Evolutionary conservation across 2,329 filamentous ascomycete genomes (phyloP), one percentile per base, ranked within the genome.

Genomic region (Metarhizium sp.): DNA sequence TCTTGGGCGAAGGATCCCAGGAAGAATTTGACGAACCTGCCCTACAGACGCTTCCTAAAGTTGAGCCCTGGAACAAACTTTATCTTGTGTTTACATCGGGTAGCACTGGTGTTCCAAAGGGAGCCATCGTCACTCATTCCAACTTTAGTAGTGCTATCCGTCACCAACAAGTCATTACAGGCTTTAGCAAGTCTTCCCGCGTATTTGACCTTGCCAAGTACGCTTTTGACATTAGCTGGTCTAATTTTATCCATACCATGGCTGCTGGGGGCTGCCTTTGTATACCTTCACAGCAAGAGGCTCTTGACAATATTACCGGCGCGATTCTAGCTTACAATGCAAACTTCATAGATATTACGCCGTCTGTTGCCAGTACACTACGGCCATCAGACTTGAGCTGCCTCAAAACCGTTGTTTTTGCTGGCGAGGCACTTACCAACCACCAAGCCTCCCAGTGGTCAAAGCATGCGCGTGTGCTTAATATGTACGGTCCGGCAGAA

Each of bases 171-270:
- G 55, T 57, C 10, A 36, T 57, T 2, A 55, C 56, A 10, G 49
- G 57, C 5, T 57, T 60, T 38, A 60, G 45, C 51, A 51, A 30
- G 14, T 36, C 30, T 48, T 50, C 45, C 3, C 69, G 71, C 6
- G 71, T 74, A 32, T 68, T 74, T 40, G 71, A 75, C 57, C 75
- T 75, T 54, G 69, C 71, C 4, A 73, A 74, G 1, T 78, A 79
- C 59, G 76, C 75, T 6, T 79, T 79, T 55, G 77, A 80, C 55
- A 75, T 75, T 50, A 75, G 73, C 53, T 72, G 78, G 18, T 71
- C 74, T 57, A 77, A 75, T 57, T 77, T 79, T 66, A 73, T 78
- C 30, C 76, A 73, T 53, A 77, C 76, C 0, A 67, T 79, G 20
- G 68, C 71, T 29, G 65, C 68, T 10, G 76, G 76, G 32, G 77